phyloP scores from a whole-genome alignment of 495 filamentous ascomycete genomes.

The Aspergillus cavernicola region DNA sequence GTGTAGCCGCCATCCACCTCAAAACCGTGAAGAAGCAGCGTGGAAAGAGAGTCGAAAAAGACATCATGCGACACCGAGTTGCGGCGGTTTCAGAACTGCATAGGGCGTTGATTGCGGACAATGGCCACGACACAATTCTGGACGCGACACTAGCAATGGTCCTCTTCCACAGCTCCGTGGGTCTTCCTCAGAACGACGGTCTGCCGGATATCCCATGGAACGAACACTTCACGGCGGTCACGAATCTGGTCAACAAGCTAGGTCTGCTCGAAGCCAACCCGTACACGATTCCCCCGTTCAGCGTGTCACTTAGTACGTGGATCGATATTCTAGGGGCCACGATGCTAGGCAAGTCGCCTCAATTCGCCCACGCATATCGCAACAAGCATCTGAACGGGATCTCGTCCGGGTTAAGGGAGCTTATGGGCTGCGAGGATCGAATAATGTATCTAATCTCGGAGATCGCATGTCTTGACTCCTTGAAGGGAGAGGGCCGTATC shows the following conservation, averaged over 20 bases:
- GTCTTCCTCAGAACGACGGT: constrained; percentile 66
- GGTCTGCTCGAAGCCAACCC: constrained; percentile 51
- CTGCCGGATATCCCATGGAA: constrained; percentile 94
- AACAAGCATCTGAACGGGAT: constrained; percentile 72
- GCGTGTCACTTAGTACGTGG: constrained; percentile 84
- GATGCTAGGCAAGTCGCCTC: constrained; percentile 78
- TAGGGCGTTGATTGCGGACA: constrained; percentile 68
- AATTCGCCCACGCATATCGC: constrained; percentile 86
- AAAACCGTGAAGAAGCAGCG: constrained; percentile 61
- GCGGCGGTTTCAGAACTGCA: constrained; percentile 81
- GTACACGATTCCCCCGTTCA: constrained; percentile 62
- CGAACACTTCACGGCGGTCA: constrained; percentile 85
- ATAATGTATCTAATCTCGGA: constrained; percentile 99
- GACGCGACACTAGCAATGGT: constrained; percentile 94
- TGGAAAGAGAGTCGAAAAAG: constrained; percentile 72
- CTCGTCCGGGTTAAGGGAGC: constrained; percentile 73
- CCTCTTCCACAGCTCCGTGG: constrained; percentile 91
- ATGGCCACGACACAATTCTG: constrained; percentile 75
- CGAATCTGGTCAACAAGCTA: constrained; percentile 74
- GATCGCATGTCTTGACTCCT: constrained; percentile 86
- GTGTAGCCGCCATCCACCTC: constrained; percentile 85
- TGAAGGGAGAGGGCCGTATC: constrained; percentile 70
- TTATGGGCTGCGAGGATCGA: constrained; percentile 97
- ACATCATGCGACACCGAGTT: constrained; percentile 88
- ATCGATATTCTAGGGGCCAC: constrained; percentile 95